Base-by-base conservation (phyloP, 2,329 filamentous ascomycete species). In the Biscogniauxia marginata region DNA sequence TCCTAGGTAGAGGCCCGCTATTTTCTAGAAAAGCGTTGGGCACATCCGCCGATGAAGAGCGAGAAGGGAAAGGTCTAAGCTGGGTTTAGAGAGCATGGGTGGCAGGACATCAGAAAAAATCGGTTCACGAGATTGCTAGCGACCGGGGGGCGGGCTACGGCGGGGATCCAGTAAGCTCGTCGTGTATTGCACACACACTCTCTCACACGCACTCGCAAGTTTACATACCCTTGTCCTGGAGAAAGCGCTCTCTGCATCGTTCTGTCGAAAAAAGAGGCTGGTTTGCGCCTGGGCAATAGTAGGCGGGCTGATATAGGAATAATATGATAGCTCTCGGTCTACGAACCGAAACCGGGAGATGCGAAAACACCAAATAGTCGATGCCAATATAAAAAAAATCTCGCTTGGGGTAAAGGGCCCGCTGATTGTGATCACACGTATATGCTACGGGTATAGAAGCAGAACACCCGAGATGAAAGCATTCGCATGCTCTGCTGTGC, bases 11-110 rank as follows among this genome's bases (percentile, higher is more conserved):
- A 63, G 77, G 67, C 73, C 77, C 76, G 73, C 74, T 74, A 70
- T 73, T 74, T 74, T 75, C 71, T 74, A 75, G 71, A 77, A 63
- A 75, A 70, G 71, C 74, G 76, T 79, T 78, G 75, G 76, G 70
- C 68, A 74, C 73, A 74, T 67, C 67, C 71, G 70, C 69, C 71
- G 69, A 73, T 67, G 63, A 68, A 65, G 67, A 65, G 64, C 66
- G 58, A 72, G 65, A 75, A 68, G 54, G 73, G 75, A 71, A 75
- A 74, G 71, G 74, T 69, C 71, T 69, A 18, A 18, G 21, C 23
- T 18, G 20, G n/a, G 21, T 49, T 49, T 20, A 23, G 67, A 56
- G 60, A 65, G 58, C 68, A 70, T 67, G 67, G 67, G 67, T 65
- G 59, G 63, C 52, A 48, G 61, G 30, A 39, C 30, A 39, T 39